Percentiles rank a stretch among this genome's conserved stretches.
Conservation (phyloP, 1,284 basidiomycete genomes). For the Ganoderma meredithae region DNA sequence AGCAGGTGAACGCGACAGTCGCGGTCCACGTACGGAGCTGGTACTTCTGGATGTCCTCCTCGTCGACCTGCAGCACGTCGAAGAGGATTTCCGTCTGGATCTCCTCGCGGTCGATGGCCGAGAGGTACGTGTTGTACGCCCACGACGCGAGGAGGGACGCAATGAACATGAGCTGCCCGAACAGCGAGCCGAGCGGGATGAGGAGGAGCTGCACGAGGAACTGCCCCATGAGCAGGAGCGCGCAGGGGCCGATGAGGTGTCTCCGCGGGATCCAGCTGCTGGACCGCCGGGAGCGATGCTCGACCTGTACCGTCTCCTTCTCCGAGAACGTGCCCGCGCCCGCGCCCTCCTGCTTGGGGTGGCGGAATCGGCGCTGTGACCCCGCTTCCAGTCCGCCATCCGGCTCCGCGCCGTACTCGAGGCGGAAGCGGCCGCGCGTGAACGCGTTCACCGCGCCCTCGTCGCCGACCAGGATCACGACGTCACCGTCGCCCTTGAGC, state of each 20-base stretch:
- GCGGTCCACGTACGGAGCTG: constrained; percentile 22
- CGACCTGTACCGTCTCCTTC: background rate
- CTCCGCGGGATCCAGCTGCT: background rate
- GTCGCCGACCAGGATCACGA: constrained; percentile 27
- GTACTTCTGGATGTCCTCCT: constrained; percentile 22
- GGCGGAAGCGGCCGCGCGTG: constrained; percentile 28
- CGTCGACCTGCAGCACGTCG: constrained; percentile 14
- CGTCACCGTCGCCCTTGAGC: constrained; percentile 8
- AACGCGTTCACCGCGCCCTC: constrained; percentile 29
- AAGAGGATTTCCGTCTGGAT: constrained; percentile 25
- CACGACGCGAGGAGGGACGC: constrained; percentile 22
- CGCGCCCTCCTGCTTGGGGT: too few species aligned
- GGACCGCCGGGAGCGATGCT: background rate
- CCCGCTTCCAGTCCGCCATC: too few species aligned
- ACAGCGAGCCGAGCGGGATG: constrained; percentile 21
- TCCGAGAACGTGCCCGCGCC: too few species aligned
- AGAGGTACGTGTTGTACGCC: constrained; percentile 26
- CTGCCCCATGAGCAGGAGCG: constrained; percentile 21
- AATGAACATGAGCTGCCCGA: constrained; percentile 28
- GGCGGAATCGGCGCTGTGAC: too few species aligned
- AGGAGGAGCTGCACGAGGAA: constrained; percentile 28
- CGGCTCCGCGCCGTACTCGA: constrained; percentile 11
- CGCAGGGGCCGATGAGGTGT: constrained; percentile 17
- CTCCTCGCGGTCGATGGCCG: constrained; percentile 20
- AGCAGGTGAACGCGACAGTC: constrained; percentile 21